Evolutionary conservation across 306 rosid species (phyloP).

Genomic region (Medicago ruthenica): DNA sequence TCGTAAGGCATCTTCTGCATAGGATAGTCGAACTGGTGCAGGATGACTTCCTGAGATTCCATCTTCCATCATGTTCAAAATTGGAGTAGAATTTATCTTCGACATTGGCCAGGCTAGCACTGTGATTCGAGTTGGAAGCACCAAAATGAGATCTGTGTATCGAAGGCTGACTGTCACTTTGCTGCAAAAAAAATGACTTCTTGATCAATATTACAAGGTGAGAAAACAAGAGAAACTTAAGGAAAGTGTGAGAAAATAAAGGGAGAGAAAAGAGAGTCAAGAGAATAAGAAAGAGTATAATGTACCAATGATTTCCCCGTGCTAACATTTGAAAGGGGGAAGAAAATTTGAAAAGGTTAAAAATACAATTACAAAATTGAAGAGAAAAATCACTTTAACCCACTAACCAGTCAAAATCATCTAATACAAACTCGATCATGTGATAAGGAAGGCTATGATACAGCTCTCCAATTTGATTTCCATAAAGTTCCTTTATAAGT

Average conservation of each 20-base stretch:
- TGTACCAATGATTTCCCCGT: background rate
- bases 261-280: background rate
- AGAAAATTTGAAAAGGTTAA: background rate
- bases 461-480: conserved; percentile 82
- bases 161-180: conserved; percentile 85
- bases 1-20: conserved; percentile 92
- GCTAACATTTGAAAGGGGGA: background rate
- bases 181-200: conserved; percentile 62
- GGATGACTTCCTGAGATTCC: conserved; percentile 55
- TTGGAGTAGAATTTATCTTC: conserved; percentile 53
- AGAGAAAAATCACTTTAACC: conserved; percentile 33
- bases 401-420: conserved; percentile 84
- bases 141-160: conserved; percentile 76
- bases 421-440: conserved; percentile 69
- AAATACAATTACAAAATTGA: background rate
- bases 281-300: background rate
- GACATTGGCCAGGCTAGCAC: conserved; percentile 82
- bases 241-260: conserved; percentile 11
- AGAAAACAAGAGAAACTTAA: background rate
- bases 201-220: conserved; percentile 37
- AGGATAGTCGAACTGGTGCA: conserved; percentile 68
- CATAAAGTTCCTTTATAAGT: conserved; percentile 92
- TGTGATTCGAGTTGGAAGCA: conserved; percentile 70
- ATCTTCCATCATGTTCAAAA: conserved; percentile 65
- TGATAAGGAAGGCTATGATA: conserved; percentile 87